Conservation (phyloP, 2,329 filamentous ascomycete species). For the Ascochyta viciae-villosae region DNA sequence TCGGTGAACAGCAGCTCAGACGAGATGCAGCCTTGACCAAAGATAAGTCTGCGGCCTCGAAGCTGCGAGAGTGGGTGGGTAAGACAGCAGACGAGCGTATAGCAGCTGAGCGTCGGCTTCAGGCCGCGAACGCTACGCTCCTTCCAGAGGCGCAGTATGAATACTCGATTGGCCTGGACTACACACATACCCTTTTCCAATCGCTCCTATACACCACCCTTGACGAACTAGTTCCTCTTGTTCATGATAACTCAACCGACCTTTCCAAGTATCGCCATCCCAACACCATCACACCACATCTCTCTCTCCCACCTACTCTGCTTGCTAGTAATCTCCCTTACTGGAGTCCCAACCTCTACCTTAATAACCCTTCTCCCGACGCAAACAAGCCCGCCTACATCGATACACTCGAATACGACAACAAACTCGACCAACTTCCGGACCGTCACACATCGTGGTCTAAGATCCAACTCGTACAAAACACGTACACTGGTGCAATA, state of each 20-base stretch:
- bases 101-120: constrained; percentile 14
- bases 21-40: constrained; percentile 50
- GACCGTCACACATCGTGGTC: constrained; percentile 53
- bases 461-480: constrained; percentile 55
- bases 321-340: constrained; percentile 37
- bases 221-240: constrained; percentile 37
- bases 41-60: constrained; percentile 28
- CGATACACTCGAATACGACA: constrained; percentile 33
- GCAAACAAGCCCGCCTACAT: constrained; percentile 38
- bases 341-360: constrained; percentile 36
- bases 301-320: constrained; percentile 51
- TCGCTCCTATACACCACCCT: constrained; percentile 34
- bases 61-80: constrained; percentile 48
- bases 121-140: constrained; percentile 33
- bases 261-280: constrained; percentile 45
- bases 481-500: constrained; percentile 56
- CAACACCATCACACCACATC: constrained; percentile 38
- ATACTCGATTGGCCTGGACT: constrained; percentile 61
- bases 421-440: constrained; percentile 53
- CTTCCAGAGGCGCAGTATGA: constrained; percentile 53
- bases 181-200: constrained; percentile 58
- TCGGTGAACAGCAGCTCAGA: constrained; percentile 61
- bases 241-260: constrained; percentile 45
- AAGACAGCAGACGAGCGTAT: constrained; percentile 37
- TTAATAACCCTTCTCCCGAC: constrained; percentile 38